Conservation (phyloP, 257 asterid genomes). For the Solanum clarkiae region DNA sequence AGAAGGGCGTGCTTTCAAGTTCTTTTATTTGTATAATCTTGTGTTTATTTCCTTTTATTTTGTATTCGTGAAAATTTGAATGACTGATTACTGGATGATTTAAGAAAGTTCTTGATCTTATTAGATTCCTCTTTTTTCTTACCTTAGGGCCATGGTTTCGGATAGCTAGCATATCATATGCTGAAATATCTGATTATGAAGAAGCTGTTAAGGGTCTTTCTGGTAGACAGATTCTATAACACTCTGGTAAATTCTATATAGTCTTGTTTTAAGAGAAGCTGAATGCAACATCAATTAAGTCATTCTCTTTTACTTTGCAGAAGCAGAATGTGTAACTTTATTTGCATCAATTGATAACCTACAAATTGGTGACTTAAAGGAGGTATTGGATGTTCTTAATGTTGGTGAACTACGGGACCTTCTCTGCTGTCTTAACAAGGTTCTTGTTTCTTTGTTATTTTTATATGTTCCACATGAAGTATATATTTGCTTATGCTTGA, state of each 20-base stretch:
- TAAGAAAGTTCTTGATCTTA: background rate
- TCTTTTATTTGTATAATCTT: background rate
- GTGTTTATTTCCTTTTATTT: background rate
- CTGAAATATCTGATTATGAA: constrained; percentile 60
- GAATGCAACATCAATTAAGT: background rate
- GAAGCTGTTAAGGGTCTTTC: constrained; percentile 56
- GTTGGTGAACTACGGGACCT: background rate
- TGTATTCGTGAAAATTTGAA: background rate
- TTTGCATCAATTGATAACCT: constrained; percentile 25
- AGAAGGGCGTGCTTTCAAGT: background rate
- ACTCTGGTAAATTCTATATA: background rate
- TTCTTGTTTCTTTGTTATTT: constrained; percentile 12
- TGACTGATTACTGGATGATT: background rate
- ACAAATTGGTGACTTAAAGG: constrained; percentile 39
- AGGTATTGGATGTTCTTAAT: constrained; percentile 51
- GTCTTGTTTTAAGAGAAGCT: constrained; percentile 1
- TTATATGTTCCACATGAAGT: background rate
- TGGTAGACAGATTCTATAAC: constrained; percentile 30
- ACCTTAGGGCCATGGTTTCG: constrained; percentile 92
- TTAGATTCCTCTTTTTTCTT: background rate
- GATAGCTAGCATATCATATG: constrained; percentile 56
- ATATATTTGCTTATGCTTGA: background rate
- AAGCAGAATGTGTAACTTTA: constrained; percentile 48
- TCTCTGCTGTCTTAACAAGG: constrained; percentile 31
- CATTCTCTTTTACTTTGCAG: constrained; percentile 25